Conservation (phyloP, 805 yeast genomes). For the Candida khao-thaluensis region DNA sequence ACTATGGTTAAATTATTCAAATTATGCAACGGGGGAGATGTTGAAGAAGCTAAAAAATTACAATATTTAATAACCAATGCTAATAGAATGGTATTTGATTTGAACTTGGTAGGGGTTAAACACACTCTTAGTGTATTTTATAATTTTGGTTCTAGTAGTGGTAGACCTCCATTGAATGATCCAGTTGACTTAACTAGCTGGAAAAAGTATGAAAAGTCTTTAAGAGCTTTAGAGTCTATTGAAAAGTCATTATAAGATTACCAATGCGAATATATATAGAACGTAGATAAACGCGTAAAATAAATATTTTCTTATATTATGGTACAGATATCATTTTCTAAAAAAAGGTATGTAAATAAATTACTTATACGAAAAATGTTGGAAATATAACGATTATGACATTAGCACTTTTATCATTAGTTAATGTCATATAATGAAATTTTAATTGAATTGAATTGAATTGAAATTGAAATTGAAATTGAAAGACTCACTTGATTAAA, state of each 20-base stretch:
- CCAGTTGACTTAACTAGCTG: constrained; percentile 8
- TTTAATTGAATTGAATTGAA: too few relatives aligned
- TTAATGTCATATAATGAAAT: too few relatives aligned
- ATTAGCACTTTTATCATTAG: too few relatives aligned
- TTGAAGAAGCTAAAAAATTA: constrained; percentile 18
- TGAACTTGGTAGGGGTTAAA: constrained; percentile 33
- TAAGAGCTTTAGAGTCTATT: constrained; percentile 10
- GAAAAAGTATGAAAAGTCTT: constrained; percentile 8
- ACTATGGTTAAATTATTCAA: constrained; percentile 18
- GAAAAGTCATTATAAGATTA: constrained; percentile 10
- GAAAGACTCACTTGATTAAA: too few relatives aligned
- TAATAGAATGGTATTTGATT: constrained; percentile 26
- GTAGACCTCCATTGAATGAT: constrained; percentile 16
- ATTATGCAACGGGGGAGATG: constrained; percentile 13
- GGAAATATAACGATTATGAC: background rate
- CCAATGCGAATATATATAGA: background rate
- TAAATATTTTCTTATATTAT: background rate
- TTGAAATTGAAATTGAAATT: too few relatives aligned
- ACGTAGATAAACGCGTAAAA: background rate
- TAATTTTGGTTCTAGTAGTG: constrained; percentile 21
- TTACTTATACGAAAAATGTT: constrained; percentile 1
- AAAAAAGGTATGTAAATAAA: background rate
- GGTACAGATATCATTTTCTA: too few relatives aligned
- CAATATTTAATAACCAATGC: constrained; percentile 22
- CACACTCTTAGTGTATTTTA: constrained; percentile 18